phyloP scores from a whole-genome alignment of 305 asterid genomes.

The Solanum hybrid region DNA sequence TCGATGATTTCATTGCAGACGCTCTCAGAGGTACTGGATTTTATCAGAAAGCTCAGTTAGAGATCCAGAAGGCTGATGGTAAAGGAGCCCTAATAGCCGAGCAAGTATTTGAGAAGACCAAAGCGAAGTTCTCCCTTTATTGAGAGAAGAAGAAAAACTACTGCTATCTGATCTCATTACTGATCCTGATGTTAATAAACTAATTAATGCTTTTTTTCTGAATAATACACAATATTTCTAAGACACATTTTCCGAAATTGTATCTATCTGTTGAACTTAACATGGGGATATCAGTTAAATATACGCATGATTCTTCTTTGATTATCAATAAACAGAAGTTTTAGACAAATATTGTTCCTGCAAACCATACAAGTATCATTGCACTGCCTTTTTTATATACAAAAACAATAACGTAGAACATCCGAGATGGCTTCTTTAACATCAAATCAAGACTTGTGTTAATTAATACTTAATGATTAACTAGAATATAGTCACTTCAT shows the following conservation, averaged over 20 bases:
- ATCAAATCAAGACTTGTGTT: neutral
- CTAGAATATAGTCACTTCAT: neutral
- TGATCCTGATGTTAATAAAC: neutral
- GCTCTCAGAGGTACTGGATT: conserved; percentile 89
- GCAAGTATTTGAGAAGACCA: conserved; percentile 95
- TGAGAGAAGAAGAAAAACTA: conserved; percentile 13
- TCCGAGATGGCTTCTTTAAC: neutral
- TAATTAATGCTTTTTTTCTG: neutral
- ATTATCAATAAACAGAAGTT: neutral
- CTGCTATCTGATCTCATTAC: neutral
- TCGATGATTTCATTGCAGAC: conserved; percentile 92
- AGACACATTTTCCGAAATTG: neutral
- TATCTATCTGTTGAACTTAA: neutral
- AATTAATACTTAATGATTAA: neutral
- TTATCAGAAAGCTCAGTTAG: conserved; percentile 78
- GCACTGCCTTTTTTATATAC: neutral
- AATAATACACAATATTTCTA: neutral
- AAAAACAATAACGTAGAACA: neutral
- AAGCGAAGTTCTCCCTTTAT: conserved; percentile 65
- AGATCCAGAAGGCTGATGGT: conserved; percentile 84
- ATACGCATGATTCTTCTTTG: neutral
- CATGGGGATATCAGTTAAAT: neutral
- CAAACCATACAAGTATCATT: neutral
- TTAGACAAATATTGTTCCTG: neutral
- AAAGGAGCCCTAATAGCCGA: conserved; percentile 66